These are phyloP conservation scores for Phytophthora palmivora DNA, from an alignment of 352 stramenopile species.

Conservation along the genomic window DNA sequence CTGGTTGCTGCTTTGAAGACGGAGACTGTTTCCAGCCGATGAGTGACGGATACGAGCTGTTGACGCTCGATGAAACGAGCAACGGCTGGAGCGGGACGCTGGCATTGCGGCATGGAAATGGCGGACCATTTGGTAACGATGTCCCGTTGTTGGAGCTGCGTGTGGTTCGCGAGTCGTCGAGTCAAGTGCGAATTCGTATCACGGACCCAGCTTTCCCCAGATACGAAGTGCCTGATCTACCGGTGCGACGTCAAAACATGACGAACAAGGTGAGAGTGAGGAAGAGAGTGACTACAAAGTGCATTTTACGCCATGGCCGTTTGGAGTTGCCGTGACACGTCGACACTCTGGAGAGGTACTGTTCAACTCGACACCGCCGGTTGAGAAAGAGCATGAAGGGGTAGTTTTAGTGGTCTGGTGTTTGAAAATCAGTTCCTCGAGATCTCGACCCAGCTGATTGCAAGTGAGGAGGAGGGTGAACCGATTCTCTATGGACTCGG, in stretches of 20 bases:
- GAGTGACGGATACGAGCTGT: constrained; percentile 71
- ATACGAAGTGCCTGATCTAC: constrained; percentile 73
- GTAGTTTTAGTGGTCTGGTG: constrained; percentile 67
- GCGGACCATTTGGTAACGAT: constrained; percentile 84
- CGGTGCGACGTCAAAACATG: constrained; percentile 13
- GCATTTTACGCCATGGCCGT: constrained; percentile 70
- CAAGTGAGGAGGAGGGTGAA: constrained; percentile 25
- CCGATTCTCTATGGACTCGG: constrained; percentile 79
- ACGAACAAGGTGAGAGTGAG: constrained; percentile 2
- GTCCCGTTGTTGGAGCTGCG: constrained; percentile 65
- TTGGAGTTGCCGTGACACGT: constrained; percentile 74
- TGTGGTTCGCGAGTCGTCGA: constrained; percentile 59
- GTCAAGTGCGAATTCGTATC: constrained; percentile 77
- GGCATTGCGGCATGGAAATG: constrained; percentile 46
- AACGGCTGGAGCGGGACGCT: constrained; percentile 67
- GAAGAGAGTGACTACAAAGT: constrained; percentile 48
- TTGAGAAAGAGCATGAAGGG: constrained; percentile 29
- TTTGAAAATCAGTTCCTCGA: constrained; percentile 92
- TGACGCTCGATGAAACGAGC: constrained; percentile 60
- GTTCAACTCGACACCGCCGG: constrained; percentile 85
- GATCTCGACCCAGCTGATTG: constrained; percentile 73
- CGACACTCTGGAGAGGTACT: constrained; percentile 64
- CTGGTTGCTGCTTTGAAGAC: constrained; percentile 82
- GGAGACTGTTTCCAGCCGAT: constrained; percentile 75
- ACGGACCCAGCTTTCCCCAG: constrained; percentile 75